Evolutionary conservation across 805 yeast genomes (phyloP), one percentile per base, ranked within the genome.

Genomic region (Starmerella lactis-condensi): DNA sequence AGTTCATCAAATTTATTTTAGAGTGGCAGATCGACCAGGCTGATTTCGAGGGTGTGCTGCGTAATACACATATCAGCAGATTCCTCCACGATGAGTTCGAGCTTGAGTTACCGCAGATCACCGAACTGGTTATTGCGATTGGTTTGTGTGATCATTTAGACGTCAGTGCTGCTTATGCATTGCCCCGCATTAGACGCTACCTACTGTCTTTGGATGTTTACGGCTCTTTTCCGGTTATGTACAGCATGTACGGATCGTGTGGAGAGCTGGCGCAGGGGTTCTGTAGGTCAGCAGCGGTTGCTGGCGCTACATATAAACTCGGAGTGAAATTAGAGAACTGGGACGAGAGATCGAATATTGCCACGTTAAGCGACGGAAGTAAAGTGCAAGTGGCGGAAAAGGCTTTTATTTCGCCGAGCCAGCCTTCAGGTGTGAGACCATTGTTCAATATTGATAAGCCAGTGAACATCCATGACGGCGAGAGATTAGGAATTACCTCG

Each of bases 241-340:
- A 74, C 45, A 76, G 92, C 30, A 85, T 81, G 60, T 85, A 73
- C 56, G 98, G 96, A 35, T 91, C 93, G 2, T 83, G 93, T 0
- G 94, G 96, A 32, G 98, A 85, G 55, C 60, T 85, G 17, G 73
- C 93, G 11, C 98, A 85, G 57, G 98, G 95, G 2, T 85, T 89
- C 54, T 85, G 95, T 57, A 66, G 98, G 45, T 76, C 92, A 35
- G 96, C 96, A 3, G 98, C 98, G 10, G 96, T 85, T 39, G 96
- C 89, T 13, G 96, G 96, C 33, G 75, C 95, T 33, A 79, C 91
- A 21, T 85, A 89, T 57, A 81, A 82, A 52, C 61, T 85, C 34
- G 71, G 74, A 48, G 74, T 89, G 11, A 57, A 62, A 24, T 54
- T 85, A 31, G 57, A 57, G 4, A 67, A 69, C 22, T 81, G 60